phyloP scores from a whole-genome alignment of 176 grass and related monocot species.

The Oryza punctata region DNA sequence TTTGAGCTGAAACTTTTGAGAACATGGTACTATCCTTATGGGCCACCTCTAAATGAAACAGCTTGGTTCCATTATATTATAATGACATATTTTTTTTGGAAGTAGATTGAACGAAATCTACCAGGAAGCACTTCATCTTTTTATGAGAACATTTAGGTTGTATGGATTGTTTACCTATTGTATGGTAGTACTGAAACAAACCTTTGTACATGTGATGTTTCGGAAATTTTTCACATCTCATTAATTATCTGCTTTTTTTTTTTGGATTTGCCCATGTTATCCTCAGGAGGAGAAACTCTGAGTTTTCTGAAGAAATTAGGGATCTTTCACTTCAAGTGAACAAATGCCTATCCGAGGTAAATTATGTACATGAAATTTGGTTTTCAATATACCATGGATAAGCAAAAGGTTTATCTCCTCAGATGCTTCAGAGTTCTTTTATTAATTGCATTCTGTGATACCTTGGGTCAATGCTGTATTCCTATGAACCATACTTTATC shows the following conservation, averaged over 20 bases:
- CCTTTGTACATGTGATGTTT: constrained; percentile 1
- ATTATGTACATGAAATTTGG: constrained; percentile 1
- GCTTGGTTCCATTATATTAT: background rate
- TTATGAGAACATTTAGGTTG: background rate
- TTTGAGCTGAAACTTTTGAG: constrained; percentile 5
- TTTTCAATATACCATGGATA: constrained; percentile 6
- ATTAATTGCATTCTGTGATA: constrained; percentile 12
- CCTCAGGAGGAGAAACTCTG: constrained; percentile 36
- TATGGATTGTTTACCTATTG: constrained; percentile 8
- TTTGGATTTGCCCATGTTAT: constrained; percentile 27
- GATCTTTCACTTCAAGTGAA: constrained; percentile 48
- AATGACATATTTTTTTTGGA: background rate
- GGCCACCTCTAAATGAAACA: background rate
- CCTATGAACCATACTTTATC: constrained; percentile 4
- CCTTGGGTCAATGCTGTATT: constrained; percentile 23
- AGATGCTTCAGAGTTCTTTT: background rate
- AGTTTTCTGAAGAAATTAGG: constrained; percentile 47
- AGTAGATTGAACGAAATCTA: constrained; percentile 9
- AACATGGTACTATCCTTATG: constrained; percentile 21
- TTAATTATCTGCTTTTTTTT: constrained; percentile 33
- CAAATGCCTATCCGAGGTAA: constrained; percentile 44
- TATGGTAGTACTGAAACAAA: background rate
- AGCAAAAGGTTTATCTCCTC: background rate
- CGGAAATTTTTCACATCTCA: background rate
- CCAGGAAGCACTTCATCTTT: background rate